Percentiles rank a stretch among this genome's conserved stretches.
Evolutionary conservation across 2,329 filamentous ascomycete genomes (phyloP).

Genomic region (Cladosporium halotolerans): DNA sequence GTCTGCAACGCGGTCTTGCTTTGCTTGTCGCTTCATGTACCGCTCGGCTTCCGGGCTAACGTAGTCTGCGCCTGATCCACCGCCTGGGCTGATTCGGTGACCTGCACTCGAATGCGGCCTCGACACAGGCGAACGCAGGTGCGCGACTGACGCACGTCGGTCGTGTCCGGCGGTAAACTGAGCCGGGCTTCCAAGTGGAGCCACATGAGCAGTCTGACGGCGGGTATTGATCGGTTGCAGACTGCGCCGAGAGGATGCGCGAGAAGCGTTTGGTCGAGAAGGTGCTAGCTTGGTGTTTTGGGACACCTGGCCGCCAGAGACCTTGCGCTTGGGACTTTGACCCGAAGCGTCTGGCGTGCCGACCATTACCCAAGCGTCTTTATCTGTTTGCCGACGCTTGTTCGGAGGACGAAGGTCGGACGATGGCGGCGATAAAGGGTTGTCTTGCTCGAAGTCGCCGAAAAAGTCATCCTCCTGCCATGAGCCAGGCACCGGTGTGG

Average conservation of each 20-base stretch:
- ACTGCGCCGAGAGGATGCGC: slow-evolving; percentile 8
- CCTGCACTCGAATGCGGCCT: slow-evolving; percentile 9
- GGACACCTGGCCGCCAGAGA: slow-evolving; percentile 15
- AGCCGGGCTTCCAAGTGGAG: slow-evolving; percentile 33
- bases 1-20: slow-evolving; percentile 72
- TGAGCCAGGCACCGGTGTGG: slow-evolving; percentile 48
- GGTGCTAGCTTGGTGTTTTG: neutral
- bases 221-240: slow-evolving; percentile 36
- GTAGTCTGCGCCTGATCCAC: slow-evolving; percentile 9
- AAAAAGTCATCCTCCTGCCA: slow-evolving; percentile 47
- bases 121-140: slow-evolving; percentile 37
- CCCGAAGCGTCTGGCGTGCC: slow-evolving; percentile 46
- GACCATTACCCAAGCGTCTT: slow-evolving; percentile 44
- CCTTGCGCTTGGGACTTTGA: slow-evolving; percentile 32
- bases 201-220: slow-evolving; percentile 27
- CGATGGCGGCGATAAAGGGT: slow-evolving; percentile 31
- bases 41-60: slow-evolving; percentile 62
- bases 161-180: slow-evolving; percentile 20
- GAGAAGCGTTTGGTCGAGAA: neutral
- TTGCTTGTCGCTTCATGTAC: slow-evolving; percentile 63
- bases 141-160: slow-evolving; percentile 51
- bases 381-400: slow-evolving; percentile 45
- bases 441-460: slow-evolving; percentile 38
- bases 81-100: slow-evolving; percentile 15
- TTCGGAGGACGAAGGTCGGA: slow-evolving; percentile 20